Evolutionary conservation across 306 rosid genomes (phyloP).

Genomic region (Cicer arietinum): DNA sequence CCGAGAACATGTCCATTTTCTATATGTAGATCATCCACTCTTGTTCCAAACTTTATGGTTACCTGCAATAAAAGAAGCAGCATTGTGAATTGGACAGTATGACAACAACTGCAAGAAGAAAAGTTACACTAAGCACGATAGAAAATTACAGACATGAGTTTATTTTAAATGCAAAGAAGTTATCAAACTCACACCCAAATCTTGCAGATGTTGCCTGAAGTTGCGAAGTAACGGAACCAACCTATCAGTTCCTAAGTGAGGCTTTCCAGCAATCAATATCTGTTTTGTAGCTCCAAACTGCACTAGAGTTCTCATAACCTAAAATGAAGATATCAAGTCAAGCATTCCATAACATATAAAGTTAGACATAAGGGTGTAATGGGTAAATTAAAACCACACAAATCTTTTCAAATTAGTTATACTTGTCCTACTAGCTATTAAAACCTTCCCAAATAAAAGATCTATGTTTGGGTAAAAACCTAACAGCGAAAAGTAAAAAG

Average conservation of each 20-base stretch:
- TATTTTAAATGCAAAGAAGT: constrained; percentile 39
- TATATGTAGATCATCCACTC: constrained; percentile 83
- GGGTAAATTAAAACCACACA: not conserved
- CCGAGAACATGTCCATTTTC: constrained; percentile 69
- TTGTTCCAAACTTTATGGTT: constrained; percentile 83
- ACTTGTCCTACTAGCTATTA: constrained; percentile 19
- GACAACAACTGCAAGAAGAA: constrained; percentile 41
- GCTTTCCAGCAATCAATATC: constrained; percentile 86
- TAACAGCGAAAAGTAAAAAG: not conserved
- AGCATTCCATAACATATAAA: constrained; percentile 35
- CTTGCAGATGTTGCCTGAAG: constrained; percentile 80
- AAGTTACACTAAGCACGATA: not conserved
- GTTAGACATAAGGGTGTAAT: constrained; percentile 1
- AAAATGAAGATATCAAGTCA: constrained; percentile 44
- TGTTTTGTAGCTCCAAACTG: constrained; percentile 90
- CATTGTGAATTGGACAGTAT: constrained; percentile 29
- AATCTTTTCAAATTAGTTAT: constrained; percentile 15
- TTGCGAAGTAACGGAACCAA: constrained; percentile 93
- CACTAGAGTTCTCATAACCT: constrained; percentile 94
- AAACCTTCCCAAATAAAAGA: constrained; percentile 24
- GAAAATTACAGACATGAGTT: constrained; percentile 32
- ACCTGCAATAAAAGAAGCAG: constrained; percentile 57
- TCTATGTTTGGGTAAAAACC: not conserved
- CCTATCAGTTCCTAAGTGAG: constrained; percentile 95
- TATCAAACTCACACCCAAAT: constrained; percentile 79